phyloP scores from a whole-genome alignment of 1,284 basidiomycete genomes.

The Tylopilus sp. region DNA sequence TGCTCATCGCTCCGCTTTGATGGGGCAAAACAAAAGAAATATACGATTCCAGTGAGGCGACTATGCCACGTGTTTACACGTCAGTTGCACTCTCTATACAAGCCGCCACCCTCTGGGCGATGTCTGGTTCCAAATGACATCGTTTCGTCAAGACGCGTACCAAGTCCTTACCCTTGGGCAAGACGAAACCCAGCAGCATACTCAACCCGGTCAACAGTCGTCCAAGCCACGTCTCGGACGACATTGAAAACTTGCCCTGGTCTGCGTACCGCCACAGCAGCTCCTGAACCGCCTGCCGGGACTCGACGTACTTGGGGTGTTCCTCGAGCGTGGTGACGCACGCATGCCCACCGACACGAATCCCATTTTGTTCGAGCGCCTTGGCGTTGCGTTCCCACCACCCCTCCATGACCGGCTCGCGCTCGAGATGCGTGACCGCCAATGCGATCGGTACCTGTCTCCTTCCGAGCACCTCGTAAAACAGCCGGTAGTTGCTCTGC shows the following conservation, averaged over 20 bases:
- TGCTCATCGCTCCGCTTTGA: background rate
- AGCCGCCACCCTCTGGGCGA: conserved; percentile 24
- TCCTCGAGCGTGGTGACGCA: conserved; percentile 26
- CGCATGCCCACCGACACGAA: conserved; percentile 18
- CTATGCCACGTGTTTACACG: conserved; percentile 1
- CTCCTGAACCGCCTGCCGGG: conserved; percentile 20
- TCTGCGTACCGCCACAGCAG: conserved; percentile 20
- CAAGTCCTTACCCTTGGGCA: conserved; percentile 22
- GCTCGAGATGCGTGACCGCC: conserved; percentile 35
- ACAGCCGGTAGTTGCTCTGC: conserved; percentile 14
- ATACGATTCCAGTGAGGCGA: conserved; percentile 3
- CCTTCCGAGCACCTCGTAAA: conserved; percentile 33
- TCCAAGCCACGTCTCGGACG: conserved; percentile 21
- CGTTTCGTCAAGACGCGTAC: conserved; percentile 23
- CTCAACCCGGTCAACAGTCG: conserved; percentile 20
- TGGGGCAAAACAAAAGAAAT: background rate
- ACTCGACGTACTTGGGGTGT: conserved; percentile 20
- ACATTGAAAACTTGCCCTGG: conserved; percentile 26
- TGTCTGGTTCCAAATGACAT: conserved; percentile 22
- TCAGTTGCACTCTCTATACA: conserved; percentile 18
- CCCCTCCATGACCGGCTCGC: conserved; percentile 25
- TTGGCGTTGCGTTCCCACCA: conserved; percentile 25
- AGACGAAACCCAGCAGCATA: conserved; percentile 7
- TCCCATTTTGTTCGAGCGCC: conserved; percentile 15
- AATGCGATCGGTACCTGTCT: conserved; percentile 35